These are phyloP conservation scores for Hypoxylon sp. DNA, from an alignment of 2,329 filamentous ascomycete genomes.

Conservation along the genomic window DNA sequence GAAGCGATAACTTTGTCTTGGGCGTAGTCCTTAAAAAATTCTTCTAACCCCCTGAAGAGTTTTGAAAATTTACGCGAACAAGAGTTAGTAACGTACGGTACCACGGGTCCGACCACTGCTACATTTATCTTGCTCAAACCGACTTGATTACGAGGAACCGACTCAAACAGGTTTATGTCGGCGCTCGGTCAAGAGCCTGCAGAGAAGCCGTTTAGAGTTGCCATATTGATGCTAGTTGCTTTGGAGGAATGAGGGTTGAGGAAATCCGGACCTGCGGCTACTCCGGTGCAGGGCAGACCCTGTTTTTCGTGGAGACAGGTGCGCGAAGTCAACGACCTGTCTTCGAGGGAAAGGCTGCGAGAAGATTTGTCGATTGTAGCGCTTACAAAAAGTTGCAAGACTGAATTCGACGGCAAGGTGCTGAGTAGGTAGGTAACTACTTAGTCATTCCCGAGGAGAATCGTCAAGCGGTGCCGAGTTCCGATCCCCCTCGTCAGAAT, in stretches of 20 bases:
- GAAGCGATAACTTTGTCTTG: background rate
- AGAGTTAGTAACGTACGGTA: background rate
- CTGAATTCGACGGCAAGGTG: background rate
- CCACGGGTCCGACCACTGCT: background rate
- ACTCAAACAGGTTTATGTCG: background rate
- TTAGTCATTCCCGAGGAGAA: background rate
- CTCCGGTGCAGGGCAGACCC: background rate
- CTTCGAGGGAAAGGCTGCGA: background rate
- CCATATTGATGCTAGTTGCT: background rate
- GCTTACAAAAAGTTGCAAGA: background rate
- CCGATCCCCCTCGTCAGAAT: background rate
- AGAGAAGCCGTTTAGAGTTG: background rate
- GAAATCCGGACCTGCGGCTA: background rate
- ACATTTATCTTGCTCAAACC: background rate
- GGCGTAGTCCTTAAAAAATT: background rate
- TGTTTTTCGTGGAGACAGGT: background rate
- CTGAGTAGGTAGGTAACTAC: too few relatives aligned
- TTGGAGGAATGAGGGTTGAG: background rate
- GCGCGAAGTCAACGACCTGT: background rate
- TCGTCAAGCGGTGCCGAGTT: constrained; percentile 1
- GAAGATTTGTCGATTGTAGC: background rate
- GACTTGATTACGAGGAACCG: background rate
- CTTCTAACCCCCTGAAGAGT: background rate
- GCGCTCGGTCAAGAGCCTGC: background rate
- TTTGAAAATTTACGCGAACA: background rate